phyloP scores from a whole-genome alignment of 305 asterid genomes.

The Fraxinus nigra region DNA sequence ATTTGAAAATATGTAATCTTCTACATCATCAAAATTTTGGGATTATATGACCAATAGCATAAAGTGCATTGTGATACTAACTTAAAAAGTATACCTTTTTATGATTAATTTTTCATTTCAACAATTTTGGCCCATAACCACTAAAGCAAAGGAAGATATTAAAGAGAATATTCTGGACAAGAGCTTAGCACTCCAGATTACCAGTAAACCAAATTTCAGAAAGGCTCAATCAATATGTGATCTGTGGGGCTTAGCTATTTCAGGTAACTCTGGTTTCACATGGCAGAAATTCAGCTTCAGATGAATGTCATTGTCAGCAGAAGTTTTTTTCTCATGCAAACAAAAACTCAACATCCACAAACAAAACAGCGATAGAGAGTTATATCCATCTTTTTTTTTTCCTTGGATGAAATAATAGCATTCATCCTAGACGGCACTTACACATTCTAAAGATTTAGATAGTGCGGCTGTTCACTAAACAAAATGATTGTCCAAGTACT shows the following conservation, averaged over 20 bases:
- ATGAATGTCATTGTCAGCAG: conserved; percentile 3
- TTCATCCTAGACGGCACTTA: not conserved
- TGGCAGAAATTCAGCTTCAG: not conserved
- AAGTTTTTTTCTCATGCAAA: not conserved
- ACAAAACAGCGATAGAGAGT: not conserved
- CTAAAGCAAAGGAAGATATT: not conserved
- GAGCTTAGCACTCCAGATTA: not conserved
- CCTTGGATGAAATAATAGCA: not conserved
- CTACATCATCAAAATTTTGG: not conserved
- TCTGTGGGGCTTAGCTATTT: not conserved
- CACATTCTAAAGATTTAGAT: not conserved
- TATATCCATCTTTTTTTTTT: not conserved
- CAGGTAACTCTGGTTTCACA: not conserved
- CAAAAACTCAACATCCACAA: not conserved
- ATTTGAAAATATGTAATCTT: not conserved
- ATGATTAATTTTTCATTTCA: not conserved
- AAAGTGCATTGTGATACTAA: not conserved
- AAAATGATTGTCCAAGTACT: not conserved
- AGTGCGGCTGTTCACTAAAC: not conserved
- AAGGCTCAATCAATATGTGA: not conserved
- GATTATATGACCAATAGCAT: not conserved
- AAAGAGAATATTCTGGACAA: not conserved
- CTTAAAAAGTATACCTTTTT: not conserved
- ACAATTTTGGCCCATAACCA: not conserved
- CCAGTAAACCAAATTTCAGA: not conserved